A percentile compares a stretch with the other conserved stretches of the same genome.
These are phyloP conservation scores for Alternaria sp. DNA, from an alignment of 2,329 filamentous ascomycete species.

Conservation along the genomic window DNA sequence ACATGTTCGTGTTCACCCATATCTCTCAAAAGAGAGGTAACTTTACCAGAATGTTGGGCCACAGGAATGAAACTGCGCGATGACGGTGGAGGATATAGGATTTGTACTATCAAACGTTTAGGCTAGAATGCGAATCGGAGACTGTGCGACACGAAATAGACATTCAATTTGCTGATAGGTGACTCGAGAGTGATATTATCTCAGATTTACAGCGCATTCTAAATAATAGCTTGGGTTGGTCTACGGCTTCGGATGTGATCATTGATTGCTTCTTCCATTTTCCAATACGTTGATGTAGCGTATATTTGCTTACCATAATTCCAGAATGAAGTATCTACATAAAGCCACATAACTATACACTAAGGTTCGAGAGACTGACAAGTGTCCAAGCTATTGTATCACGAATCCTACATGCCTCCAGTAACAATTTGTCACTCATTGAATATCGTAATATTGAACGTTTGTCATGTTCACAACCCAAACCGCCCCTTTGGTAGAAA, in stretches of 20 bases:
- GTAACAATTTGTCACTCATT: neutral
- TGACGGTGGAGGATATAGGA: neutral
- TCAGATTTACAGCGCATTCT: neutral
- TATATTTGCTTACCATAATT: neutral
- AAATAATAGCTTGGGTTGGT: neutral
- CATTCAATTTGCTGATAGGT: neutral
- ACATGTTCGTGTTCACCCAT: neutral
- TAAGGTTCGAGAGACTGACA: neutral
- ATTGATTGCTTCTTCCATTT: no score
- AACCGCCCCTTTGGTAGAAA: neutral
- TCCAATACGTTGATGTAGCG: neutral
- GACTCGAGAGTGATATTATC: neutral
- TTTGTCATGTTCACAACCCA: neutral
- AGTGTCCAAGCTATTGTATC: neutral
- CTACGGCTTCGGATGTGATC: neutral
- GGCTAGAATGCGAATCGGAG: neutral
- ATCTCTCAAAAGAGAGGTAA: neutral
- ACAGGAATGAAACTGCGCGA: neutral
- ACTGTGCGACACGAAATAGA: conserved; percentile 1
- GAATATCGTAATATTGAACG: neutral
- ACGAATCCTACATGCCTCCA: neutral
- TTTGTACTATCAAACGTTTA: conserved; percentile 10
- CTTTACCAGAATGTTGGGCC: neutral
- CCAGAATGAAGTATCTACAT: no score
- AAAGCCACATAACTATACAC: neutral